Percentiles rank a stretch among this genome's conserved stretches.
These are phyloP conservation scores for Tuber umbilicatum DNA, from an alignment of 495 filamentous ascomycete species.

Conservation along the genomic window DNA sequence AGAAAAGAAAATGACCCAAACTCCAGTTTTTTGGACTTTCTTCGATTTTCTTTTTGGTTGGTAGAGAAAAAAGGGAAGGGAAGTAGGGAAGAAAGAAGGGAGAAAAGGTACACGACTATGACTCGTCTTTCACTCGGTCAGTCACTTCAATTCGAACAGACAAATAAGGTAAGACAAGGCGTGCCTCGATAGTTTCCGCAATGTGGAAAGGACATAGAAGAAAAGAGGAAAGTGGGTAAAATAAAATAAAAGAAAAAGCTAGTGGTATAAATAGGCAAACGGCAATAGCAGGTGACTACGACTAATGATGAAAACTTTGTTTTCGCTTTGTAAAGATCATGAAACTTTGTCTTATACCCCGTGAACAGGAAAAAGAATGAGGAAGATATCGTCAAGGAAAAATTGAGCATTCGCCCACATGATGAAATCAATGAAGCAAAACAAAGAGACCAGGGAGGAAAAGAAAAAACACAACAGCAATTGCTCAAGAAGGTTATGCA, in stretches of 20 bases:
- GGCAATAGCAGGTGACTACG: background rate
- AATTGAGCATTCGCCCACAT: background rate
- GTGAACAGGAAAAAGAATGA: background rate
- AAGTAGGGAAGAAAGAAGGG: background rate
- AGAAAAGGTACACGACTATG: no score
- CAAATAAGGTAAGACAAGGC: background rate
- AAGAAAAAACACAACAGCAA: background rate
- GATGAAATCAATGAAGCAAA: slow-evolving; percentile 3
- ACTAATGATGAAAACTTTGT: background rate
- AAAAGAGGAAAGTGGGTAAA: background rate
- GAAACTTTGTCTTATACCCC: background rate
- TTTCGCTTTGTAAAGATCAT: background rate
- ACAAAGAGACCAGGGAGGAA: background rate
- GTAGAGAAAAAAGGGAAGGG: background rate
- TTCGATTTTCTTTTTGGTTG: background rate
- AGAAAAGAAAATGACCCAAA: background rate
- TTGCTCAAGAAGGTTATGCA: slow-evolving; percentile 1
- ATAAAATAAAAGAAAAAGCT: background rate
- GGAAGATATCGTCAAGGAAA: background rate
- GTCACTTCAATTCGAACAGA: background rate
- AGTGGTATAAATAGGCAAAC: background rate
- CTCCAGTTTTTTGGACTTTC: background rate
- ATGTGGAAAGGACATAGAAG: background rate
- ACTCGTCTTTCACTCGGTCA: background rate
- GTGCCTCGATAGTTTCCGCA: background rate